Evolutionary conservation across 2,329 filamentous ascomycete species (phyloP), one percentile per base, ranked within the genome.

Genomic region (Stemphylium vesicarium): DNA sequence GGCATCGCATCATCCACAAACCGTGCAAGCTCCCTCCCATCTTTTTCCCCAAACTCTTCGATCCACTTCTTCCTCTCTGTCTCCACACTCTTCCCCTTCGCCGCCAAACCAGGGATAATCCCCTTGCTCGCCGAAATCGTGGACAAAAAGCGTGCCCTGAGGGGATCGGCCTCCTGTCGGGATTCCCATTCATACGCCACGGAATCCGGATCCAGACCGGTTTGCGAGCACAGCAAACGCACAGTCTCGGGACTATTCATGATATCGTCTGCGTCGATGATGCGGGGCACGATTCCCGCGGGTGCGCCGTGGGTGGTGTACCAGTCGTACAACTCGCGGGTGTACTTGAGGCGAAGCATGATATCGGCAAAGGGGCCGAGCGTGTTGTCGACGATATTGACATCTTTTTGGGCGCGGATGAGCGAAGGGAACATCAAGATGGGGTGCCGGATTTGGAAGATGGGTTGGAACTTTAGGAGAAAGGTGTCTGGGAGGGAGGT

Each of bases 231-330:
- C 4, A 65, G 36, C 22, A 53, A 39, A 2, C 58, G 33, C 1
- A 65, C 60, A 3, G 54, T 52, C 2, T 31, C 39, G 5, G 48
- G 46, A 12, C 53, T 37, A 4, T 47, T 50, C 52, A 65, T 63
- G 37, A 63, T 54, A 12, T 63, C 60, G 9, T 65, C 62, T 1
- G 62, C 60, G n/a, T 62, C 62, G 2, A 65, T 59, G n/a, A 65
- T 37, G 2, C 52, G 43, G 0, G 60, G 62, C 1, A 7, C 20
- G 1, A 43, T 29, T 0, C 32, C 22, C 0, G 16, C 11, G 0
- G 6, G 11, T 9, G 12, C 10, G 2, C 26, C 49, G 5, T 56
- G 48, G 7, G 26, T 9, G 13, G 15, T 20, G 16, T 64, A 65
- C 62, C 60, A 65, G 20, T 63, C 56, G 32, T 48, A 63, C 18